Percentiles rank a stretch among this genome's conserved stretches.
phyloP scores from a whole-genome alignment of 192 early-diverging fungal genomes.

The Gonapodya sp. region DNA sequence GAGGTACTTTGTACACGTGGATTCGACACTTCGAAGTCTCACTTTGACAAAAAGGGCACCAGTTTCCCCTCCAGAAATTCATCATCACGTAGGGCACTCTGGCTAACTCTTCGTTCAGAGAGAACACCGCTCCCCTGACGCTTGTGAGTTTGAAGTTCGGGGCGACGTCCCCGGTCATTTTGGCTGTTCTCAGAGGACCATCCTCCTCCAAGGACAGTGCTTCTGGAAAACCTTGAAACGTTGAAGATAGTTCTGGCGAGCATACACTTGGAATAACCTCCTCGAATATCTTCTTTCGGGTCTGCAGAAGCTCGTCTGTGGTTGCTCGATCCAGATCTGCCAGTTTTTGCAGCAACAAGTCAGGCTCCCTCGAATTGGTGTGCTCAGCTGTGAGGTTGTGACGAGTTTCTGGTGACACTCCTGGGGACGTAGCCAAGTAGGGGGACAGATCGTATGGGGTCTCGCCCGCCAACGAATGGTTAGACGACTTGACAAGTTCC shows the following conservation, averaged over 20 bases:
- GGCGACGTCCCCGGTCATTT: not conserved
- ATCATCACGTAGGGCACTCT: not conserved
- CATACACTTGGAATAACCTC: not conserved
- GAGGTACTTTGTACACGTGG: too few relatives aligned
- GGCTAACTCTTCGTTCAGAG: not conserved
- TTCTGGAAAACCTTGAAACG: not conserved
- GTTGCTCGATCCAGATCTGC: not conserved
- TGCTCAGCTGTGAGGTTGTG: too few relatives aligned
- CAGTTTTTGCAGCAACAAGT: not conserved
- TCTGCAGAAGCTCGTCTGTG: not conserved
- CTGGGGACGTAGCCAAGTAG: too few relatives aligned
- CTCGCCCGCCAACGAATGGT: too few relatives aligned
- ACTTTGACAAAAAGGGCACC: not conserved
- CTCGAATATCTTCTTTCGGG: not conserved
- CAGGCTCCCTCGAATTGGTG: too few relatives aligned
- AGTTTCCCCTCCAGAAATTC: not conserved
- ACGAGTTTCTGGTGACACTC: too few relatives aligned
- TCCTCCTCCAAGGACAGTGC: not conserved
- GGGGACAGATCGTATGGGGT: too few relatives aligned
- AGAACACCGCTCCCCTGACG: not conserved
- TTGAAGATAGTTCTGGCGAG: not conserved
- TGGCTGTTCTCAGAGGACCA: not conserved
- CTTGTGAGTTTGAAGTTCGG: not conserved
- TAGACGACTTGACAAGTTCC: too few relatives aligned
- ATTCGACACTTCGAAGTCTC: too few relatives aligned